Base-by-base conservation (phyloP, 768 basidiomycete species). In the Lepiota subincarnata region DNA sequence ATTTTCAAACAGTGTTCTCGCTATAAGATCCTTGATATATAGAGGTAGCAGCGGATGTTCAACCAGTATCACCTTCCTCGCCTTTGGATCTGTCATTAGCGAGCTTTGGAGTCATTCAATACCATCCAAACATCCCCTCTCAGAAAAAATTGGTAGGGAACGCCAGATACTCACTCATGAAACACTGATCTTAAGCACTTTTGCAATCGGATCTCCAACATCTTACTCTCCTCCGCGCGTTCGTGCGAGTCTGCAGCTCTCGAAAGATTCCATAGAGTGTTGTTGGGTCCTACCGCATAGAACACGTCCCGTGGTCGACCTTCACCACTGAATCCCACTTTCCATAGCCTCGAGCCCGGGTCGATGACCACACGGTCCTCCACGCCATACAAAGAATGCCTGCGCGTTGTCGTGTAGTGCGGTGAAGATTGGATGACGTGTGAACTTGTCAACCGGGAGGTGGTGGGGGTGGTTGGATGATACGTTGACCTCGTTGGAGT, bases 281-380 rank as follows among this genome's bases (percentile, higher is more conserved):
- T 60, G 11, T 63, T 69, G 26, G 70, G 62, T 12, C 70, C 64
- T 12, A 75, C 76, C 0, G 83, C 77, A 60, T 79, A 81, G 66
- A 96, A 89, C n/a, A 94, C 86, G 52, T 92, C 88, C 61, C 97
- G 71, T 7, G 97, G 94, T 55, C 84, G 79, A 3, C 93, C 85
- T 73, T 99, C 97, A 12, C 96, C 96, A 62, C 93, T 95, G 73
- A 98, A 98, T 1, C 97, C 97, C 10, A 95, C 91, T 72, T 95
- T 97, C 95, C 96, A 98, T 56, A 94, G 80, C 49, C 87, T 78
- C 42, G 91, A 93, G 16, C 97, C 97, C 19, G 94, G 87, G 68
- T 99, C 97, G 58, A 99, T 88, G 53, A 99, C 82, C 38, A 98
- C 82, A 42, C 96, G 80, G 70, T 98, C 97, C 65, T 99, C 97